Percentiles rank a stretch among this genome's conserved stretches.
Evolutionary conservation across 768 basidiomycete species (phyloP).

Genomic region (Kwoniella sp.): DNA sequence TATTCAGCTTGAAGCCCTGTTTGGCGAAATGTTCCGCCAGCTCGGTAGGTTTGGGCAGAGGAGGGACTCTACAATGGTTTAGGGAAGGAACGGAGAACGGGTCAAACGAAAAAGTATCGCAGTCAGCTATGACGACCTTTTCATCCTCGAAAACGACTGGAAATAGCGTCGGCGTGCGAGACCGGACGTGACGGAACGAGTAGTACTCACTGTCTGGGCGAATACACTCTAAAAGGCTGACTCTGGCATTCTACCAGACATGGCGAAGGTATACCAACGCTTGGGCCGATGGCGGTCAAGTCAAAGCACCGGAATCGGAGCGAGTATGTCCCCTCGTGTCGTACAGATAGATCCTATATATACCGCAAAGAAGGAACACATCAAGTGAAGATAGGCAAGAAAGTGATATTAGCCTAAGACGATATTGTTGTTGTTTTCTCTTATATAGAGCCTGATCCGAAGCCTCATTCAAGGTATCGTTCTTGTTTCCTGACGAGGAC

Average conservation of each 20-base stretch:
- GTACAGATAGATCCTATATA: constrained; percentile 43
- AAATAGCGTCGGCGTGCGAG: no score
- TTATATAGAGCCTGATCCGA: no score
- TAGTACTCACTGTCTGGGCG: constrained; percentile 44
- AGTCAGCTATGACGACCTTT: neutral
- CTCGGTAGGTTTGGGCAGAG: constrained; percentile 42
- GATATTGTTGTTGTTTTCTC: no score
- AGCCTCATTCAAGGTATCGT: no score
- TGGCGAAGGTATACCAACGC: constrained; percentile 16
- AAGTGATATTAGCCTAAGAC: no score
- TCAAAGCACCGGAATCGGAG: constrained; percentile 45
- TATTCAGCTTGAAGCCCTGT: constrained; percentile 51
- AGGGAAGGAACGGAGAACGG: neutral
- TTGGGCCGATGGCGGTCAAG: constrained; percentile 28
- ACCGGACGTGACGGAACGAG: no score
- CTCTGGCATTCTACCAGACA: constrained; percentile 30
- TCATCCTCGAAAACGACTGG: no score
- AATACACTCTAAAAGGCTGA: constrained; percentile 42
- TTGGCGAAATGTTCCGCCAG: constrained; percentile 47
- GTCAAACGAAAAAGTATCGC: neutral
- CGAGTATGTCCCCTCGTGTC: constrained; percentile 43
- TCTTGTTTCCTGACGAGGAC: no score
- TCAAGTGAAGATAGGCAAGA: neutral
- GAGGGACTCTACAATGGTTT: constrained; percentile 38
- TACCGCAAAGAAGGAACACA: neutral